Conservation (phyloP, 768 basidiomycete species). For the Artomyces pyxidatus region DNA sequence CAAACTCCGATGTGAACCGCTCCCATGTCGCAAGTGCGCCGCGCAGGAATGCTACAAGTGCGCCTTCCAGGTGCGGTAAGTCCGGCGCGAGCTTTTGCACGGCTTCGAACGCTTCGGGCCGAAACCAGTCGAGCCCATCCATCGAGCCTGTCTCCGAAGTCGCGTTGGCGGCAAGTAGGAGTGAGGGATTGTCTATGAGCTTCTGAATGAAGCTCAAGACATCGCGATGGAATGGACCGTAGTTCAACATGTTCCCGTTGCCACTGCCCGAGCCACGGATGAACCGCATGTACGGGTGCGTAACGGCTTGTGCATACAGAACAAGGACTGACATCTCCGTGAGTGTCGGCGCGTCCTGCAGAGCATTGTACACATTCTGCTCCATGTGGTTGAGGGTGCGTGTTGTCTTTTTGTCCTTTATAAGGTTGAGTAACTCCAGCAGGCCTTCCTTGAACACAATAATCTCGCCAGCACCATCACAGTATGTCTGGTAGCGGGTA, state of each 20-base stretch:
- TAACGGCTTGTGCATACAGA: constrained; percentile 17
- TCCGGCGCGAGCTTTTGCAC: constrained; percentile 1
- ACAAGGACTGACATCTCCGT: constrained; percentile 18
- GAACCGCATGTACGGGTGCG: constrained; percentile 19
- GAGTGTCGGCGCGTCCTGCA: constrained; percentile 15
- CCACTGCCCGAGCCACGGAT: constrained; percentile 13
- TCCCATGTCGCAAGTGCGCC: constrained; percentile 8
- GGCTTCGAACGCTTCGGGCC: constrained; percentile 2
- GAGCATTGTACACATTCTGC: constrained; percentile 18
- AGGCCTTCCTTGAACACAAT: constrained; percentile 9
- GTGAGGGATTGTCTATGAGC: constrained; percentile 10
- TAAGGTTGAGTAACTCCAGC: constrained; percentile 17
- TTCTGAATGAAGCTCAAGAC: constrained; percentile 11
- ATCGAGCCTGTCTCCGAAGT: constrained; percentile 7
- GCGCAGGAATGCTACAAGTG: constrained; percentile 16
- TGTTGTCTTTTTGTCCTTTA: constrained; percentile 15
- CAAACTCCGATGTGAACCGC: constrained; percentile 9
- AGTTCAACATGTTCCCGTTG: constrained; percentile 18
- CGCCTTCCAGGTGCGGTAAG: not conserved
- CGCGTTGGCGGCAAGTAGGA: constrained; percentile 6
- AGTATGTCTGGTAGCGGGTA: constrained; percentile 15
- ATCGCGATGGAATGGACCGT: constrained; percentile 16
- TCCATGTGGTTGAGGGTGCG: constrained; percentile 21
- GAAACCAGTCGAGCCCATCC: constrained; percentile 11
- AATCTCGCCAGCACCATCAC: constrained; percentile 14